Base-by-base conservation (phyloP, 768 basidiomycete genomes). In the Termitomyces sp. region DNA sequence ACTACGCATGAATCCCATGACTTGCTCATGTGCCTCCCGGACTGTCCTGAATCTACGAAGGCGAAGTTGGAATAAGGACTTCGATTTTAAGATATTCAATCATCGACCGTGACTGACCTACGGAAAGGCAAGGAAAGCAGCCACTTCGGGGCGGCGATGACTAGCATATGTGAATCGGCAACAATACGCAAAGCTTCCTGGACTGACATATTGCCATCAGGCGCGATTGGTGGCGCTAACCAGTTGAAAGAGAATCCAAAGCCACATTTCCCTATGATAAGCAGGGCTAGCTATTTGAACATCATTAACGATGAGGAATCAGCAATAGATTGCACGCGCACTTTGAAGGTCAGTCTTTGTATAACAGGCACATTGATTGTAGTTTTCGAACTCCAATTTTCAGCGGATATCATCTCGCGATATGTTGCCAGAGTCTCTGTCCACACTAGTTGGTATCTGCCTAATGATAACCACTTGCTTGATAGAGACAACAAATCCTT, bases 161-260 rank as follows among this genome's bases (percentile, higher is more conserved):
- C 41, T 31, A 72, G 48, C 42, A 74, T 57, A 32, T 64, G 36
- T 5, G 67, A 63, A 22, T 75, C 71, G 1, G 70, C 63, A 18
- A 76, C 65, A 4, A 76, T 63, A 1, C 69, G 67, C 13, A 77
- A 61, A 6, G 75, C 71, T 63, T 74, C 68, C 48, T 76, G 73
- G 1, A 77, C 32, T 2, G 75, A 69, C 69, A 79, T 72, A 0
- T 44, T 65, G 13, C 77, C 76, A 53, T 76, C 72, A 4, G 69
- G 59, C 2, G 71, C 64, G 13, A 55, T 67, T 0, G 78, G 73
- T 26, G 76, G 77, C 6, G 70, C 63, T 8, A 62, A 61, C 79
- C 78, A 80, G 34, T 68, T 68, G 51, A 78, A 75, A 0, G 70
- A 64, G 41, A 80, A 74, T 4, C 79, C 80, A 48, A 80, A 79